Percentiles rank a stretch among this genome's conserved stretches.
These are phyloP conservation scores for Hansenula sp. DNA, from an alignment of 1,139 yeast genomes.

Conservation along the genomic window DNA sequence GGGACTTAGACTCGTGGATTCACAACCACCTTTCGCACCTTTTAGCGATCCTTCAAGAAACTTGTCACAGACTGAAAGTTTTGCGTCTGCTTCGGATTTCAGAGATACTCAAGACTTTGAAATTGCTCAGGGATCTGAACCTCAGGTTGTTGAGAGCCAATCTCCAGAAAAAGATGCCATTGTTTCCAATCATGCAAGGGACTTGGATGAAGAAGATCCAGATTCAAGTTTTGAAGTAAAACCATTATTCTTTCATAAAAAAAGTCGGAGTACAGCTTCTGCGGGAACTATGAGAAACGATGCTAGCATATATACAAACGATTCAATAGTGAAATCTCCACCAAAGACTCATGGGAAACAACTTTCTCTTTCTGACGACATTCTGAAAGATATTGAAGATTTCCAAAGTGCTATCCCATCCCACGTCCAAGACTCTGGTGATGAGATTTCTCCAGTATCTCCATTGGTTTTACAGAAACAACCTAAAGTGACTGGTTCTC, in stretches of 20 bases:
- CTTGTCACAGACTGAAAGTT: not conserved
- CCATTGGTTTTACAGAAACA: conserved; percentile 9
- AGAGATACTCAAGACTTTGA: not conserved
- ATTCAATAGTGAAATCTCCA: not conserved
- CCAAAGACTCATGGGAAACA: conserved; percentile 14
- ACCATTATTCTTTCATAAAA: conserved; percentile 19
- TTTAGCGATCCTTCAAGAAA: not conserved
- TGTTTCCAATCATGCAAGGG: too few species aligned
- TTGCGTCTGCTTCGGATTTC: conserved; percentile 1
- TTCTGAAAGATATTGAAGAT: conserved; percentile 21
- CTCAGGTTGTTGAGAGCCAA: not conserved
- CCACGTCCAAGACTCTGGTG: conserved; percentile 6
- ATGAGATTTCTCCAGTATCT: conserved; percentile 18
- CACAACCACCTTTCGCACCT: not conserved
- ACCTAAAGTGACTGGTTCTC: not conserved
- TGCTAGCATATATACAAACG: not conserved
- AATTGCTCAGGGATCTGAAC: not conserved
- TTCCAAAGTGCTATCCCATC: conserved; percentile 13
- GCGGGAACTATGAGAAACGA: conserved; percentile 1
- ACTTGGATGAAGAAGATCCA: not conserved
- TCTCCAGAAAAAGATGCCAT: conserved; percentile 1
- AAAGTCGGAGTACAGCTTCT: conserved; percentile 14
- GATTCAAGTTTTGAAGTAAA: conserved; percentile 11
- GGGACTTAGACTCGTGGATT: not conserved
- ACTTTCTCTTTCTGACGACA: conserved; percentile 22